Percentiles rank a stretch among this genome's conserved stretches.
Evolutionary conservation across 768 basidiomycete species (phyloP).

Genomic region (Rubroboletus pulcherrimus): DNA sequence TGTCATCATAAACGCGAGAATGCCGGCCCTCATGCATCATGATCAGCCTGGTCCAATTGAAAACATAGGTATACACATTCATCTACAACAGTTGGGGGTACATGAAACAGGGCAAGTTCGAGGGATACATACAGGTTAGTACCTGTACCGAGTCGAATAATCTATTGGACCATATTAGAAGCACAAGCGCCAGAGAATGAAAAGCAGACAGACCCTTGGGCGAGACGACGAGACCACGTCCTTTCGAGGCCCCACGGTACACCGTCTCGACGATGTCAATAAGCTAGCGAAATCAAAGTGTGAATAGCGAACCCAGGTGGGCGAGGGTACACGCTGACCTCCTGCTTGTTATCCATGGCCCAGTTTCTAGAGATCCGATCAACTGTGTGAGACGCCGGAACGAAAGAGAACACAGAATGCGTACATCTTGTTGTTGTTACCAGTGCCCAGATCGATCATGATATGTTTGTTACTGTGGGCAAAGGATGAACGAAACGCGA

Average conservation of each 20-base stretch:
- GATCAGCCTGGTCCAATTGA: too few species aligned
- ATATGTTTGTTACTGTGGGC: conserved; percentile 88
- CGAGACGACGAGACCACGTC: conserved; percentile 94
- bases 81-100: neutral
- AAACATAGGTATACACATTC: too few species aligned
- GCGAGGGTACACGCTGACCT: conserved; percentile 45
- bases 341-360: conserved; percentile 99
- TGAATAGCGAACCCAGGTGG: neutral
- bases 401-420: conserved; percentile 25
- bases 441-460: conserved; percentile 99
- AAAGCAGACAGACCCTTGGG: conserved; percentile 68
- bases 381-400: neutral
- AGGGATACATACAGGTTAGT: too few species aligned
- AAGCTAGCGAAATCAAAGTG: conserved; percentile 46
- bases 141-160: conserved; percentile 79
- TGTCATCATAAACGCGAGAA: conserved; percentile 27
- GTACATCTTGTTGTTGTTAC: conserved; percentile 99
- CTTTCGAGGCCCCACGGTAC: conserved; percentile 96
- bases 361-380: conserved; percentile 66
- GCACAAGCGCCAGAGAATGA: too few species aligned
- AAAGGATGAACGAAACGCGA: neutral
- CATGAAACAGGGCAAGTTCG: neutral
- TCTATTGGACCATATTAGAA: conserved; percentile 38
- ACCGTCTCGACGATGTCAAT: conserved; percentile 99
- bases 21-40: conserved; percentile 28